Evolutionary conservation across 176 grass and related monocot genomes (phyloP), one percentile per base, ranked within the genome.

Genomic region (Alopecurus myosuroides): DNA sequence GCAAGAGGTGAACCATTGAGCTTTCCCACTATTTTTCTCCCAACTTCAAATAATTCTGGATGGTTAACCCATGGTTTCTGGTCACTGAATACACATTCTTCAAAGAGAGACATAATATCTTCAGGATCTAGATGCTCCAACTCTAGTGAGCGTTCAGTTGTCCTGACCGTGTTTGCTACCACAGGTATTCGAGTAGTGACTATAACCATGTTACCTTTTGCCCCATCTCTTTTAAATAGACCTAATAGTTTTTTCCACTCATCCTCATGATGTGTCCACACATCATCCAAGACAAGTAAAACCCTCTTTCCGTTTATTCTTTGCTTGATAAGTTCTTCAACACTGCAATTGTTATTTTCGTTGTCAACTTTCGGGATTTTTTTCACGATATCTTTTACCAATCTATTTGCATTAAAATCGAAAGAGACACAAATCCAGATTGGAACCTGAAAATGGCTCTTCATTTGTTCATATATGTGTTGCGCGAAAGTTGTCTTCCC

Each of bases 231-330:
- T 19, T 1, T 29, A 4, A 83, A 41, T 13, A 51, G 67, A 17
- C 25, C 49, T 17, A 57, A 28, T 13, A 74, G 36, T 3, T 1
- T 83, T 10, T 58, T 3, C 67, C 81, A 74, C 2, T 68, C 64
- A 22, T 30, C 6, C 3, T 70, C 79, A 19, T 70, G 28, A 70
- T 33, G 30, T 22, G 36, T 55, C 79, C 79, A 82, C 3, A 82
- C 49, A 70, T 82, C 79, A 82, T 82, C 79, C 13, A 82, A 37
- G 7, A 82, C 22, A 39, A 82, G 3, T 6, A 70, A 51, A 70
- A 82, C 19, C 19, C 39, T 53, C 35, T 82, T 68, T 3, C 30
- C 53, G 6, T 36, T 70, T 70, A 82, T 11, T 37, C 64, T 68
- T 2, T 68, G 64, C 20, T 68, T 1, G 34, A 68, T 68, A 3